Evolutionary conservation across 331 rosid species (phyloP).

Genomic region (Saraca asoca): DNA sequence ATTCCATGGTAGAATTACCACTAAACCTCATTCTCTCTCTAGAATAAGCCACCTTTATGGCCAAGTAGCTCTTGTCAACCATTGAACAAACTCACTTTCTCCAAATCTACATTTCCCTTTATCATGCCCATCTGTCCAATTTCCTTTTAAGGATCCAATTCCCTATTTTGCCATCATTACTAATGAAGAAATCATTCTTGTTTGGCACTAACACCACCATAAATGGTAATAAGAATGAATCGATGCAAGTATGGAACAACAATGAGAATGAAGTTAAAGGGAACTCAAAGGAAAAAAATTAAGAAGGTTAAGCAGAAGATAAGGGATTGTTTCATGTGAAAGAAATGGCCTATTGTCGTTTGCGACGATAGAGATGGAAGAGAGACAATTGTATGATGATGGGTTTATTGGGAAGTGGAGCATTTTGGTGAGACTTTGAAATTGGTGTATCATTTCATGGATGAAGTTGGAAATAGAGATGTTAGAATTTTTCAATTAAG

Average conservation of each 20-base stretch:
- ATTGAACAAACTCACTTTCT: constrained; percentile 49
- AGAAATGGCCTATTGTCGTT: constrained; percentile 62
- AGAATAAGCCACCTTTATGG: constrained; percentile 72
- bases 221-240: constrained; percentile 36
- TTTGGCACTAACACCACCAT: constrained; percentile 51
- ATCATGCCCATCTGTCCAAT: constrained; percentile 66
- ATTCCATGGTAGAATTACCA: constrained; percentile 48
- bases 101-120: constrained; percentile 70
- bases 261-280: constrained; percentile 40
- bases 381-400: constrained; percentile 44
- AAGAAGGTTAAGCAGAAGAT: constrained; percentile 78
- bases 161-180: constrained; percentile 18
- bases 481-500: too few species aligned
- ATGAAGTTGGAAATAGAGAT: too few species aligned
- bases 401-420: constrained; percentile 38
- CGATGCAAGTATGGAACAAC: constrained; percentile 68
- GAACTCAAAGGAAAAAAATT: constrained; percentile 49
- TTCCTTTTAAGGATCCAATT: constrained; percentile 55
- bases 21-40: constrained; percentile 60
- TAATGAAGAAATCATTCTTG: constrained; percentile 47
- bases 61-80: constrained; percentile 65
- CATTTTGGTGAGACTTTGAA: constrained; percentile 76
- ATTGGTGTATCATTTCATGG: constrained; percentile 81
- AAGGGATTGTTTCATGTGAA: constrained; percentile 68
- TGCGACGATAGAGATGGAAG: constrained; percentile 43